phyloP scores from a whole-genome alignment of 2,329 filamentous ascomycete species.

The Cercospora zeina region DNA sequence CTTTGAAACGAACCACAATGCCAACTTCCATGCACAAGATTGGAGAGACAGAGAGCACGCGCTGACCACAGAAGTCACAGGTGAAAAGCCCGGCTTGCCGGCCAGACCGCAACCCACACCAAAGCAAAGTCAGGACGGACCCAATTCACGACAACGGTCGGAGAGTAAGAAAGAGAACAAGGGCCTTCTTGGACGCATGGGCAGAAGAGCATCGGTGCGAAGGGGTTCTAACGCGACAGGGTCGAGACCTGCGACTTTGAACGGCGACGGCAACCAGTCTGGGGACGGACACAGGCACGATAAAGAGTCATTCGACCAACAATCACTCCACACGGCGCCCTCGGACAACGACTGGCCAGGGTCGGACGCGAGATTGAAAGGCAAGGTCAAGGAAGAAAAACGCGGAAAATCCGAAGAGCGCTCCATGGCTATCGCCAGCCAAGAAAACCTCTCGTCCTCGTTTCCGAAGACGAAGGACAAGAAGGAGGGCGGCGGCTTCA shows the following conservation, averaged over 20 bases:
- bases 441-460: constrained; percentile 32
- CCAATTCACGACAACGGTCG: constrained; percentile 20
- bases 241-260: constrained; percentile 23
- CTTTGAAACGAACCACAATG: neutral
- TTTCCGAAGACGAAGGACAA: constrained; percentile 30
- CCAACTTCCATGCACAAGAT: neutral
- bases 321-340: constrained; percentile 35
- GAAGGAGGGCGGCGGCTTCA: constrained; percentile 32
- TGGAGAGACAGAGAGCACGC: neutral
- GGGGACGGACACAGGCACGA: constrained; percentile 16
- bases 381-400: constrained; percentile 31
- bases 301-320: constrained; percentile 31
- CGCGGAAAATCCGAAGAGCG: constrained; percentile 41
- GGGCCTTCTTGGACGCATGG: constrained; percentile 33
- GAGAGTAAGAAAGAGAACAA: constrained; percentile 32
- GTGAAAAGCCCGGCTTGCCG: constrained; percentile 22
- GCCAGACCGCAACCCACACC: constrained; percentile 34
- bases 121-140: constrained; percentile 35
- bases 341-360: constrained; percentile 33
- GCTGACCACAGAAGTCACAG: constrained; percentile 24
- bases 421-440: constrained; percentile 27
- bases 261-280: constrained; percentile 23
- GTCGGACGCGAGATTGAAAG: constrained; percentile 30
- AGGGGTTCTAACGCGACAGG: constrained; percentile 37
- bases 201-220: constrained; percentile 35